Conservation (phyloP, 2,329 filamentous ascomycete species). For the Trichoderma simmonsii region DNA sequence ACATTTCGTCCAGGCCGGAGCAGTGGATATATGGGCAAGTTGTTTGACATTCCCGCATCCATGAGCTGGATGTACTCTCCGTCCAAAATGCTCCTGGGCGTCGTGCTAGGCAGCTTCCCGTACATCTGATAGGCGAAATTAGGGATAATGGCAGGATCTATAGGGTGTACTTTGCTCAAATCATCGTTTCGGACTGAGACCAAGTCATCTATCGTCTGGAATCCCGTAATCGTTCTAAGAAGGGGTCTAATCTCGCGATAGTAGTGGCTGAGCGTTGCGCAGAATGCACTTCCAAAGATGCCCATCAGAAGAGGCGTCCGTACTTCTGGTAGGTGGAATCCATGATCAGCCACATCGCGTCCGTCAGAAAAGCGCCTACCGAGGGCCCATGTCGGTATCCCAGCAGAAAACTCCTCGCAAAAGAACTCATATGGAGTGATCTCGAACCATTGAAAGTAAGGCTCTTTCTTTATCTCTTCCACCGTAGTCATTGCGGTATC, state of each 20-base stretch:
- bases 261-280: slow-evolving; percentile 91
- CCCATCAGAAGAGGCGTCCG: slow-evolving; percentile 82
- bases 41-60: slow-evolving; percentile 99
- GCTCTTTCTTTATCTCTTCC: slow-evolving; percentile 57
- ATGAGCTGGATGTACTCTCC: slow-evolving; percentile 75
- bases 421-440: slow-evolving; percentile 94
- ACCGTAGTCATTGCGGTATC: slow-evolving; percentile 33
- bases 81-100: slow-evolving; percentile 72
- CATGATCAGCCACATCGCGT: slow-evolving; percentile 51
- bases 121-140: slow-evolving; percentile 86
- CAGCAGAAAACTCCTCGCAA: slow-evolving; percentile 85
- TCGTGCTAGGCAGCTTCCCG: slow-evolving; percentile 67
- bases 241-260: slow-evolving; percentile 90
- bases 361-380: slow-evolving; percentile 79
- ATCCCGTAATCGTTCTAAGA: slow-evolving; percentile 69
- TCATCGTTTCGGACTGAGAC: slow-evolving; percentile 81
- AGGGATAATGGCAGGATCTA: slow-evolving; percentile 85
- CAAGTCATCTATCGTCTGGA: slow-evolving; percentile 74
- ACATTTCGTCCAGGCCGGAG: slow-evolving; percentile 84
- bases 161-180: slow-evolving; percentile 87
- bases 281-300: slow-evolving; percentile 96
- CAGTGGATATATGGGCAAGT: slow-evolving; percentile 91
- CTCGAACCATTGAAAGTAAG: slow-evolving; percentile 99
- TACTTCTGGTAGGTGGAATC: slow-evolving; percentile 75
- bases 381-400: slow-evolving; percentile 92